Base-by-base conservation (phyloP, 1,284 basidiomycete genomes). In the Ceratobasidium sp. region DNA sequence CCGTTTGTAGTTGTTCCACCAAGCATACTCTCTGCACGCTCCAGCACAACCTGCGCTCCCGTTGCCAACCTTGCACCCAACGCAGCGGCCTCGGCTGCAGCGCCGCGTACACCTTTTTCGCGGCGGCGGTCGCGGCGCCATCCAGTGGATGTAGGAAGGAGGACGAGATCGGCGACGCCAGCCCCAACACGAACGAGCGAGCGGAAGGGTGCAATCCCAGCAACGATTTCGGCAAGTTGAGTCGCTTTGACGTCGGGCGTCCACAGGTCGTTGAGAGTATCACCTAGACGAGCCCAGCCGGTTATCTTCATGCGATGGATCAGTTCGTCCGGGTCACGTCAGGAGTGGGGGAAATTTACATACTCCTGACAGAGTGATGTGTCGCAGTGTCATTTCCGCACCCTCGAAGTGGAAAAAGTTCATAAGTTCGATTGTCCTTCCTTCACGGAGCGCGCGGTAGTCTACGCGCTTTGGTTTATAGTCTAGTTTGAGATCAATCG, bases 361-460 rank as follows among this genome's bases (percentile, higher is more conserved):
- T 82, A 96, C 94, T 19, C 97, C 98, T 68, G 92, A 90, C 29
- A 98, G 81, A 16, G 94, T 96, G 76, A 98, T 91, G 80, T 98
- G 96, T 65, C 97, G 88, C 65, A 99, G 83, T 0, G 95, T 97
- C 95, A 99, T 98, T 82, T 98, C 97, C 1, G 97, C 93, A 0
- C 95, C 97, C 79, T 99, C 97, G 79, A 99, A 99, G 82, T 98
- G 96, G 90, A 99, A 99, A 81, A 99, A 98, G 81, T 99, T 99
- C 97, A 99, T 98, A 74, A 99, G 84, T 81, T 99, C 98, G 76
- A 98, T 97, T 0, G 95, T 96, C 81, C 88, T 89, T 14, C 98
- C 98, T 79, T 96, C 92, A 19, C 91, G 88, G 63, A 98, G 84
- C n/a, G 96, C 96, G 75, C 89, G 85, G 81, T 98, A 98, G 82